phyloP scores from a whole-genome alignment of 2,329 filamentous ascomycete species.

The Mycocentrospora acerina region DNA sequence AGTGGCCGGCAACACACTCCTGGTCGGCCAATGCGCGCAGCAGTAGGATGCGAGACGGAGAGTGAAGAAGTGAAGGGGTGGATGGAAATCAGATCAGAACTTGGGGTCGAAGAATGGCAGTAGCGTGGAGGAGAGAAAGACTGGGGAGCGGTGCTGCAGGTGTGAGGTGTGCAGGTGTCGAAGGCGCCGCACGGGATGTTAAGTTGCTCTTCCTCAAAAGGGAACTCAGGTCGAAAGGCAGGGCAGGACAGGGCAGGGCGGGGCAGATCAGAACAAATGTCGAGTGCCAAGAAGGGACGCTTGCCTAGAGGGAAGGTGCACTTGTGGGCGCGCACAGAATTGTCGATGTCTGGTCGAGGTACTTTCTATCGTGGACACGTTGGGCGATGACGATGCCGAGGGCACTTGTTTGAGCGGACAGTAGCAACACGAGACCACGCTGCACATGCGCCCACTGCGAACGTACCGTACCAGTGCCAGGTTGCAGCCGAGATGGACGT shows the following conservation, averaged over 20 bases:
- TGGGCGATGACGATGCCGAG: conserved; percentile 16
- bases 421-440: conserved; percentile 29
- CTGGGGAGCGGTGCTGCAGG: conserved; percentile 9
- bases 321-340: conserved; percentile 8
- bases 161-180: conserved; percentile 8
- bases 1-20: conserved; percentile 9
- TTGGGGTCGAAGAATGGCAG: conserved; percentile 15
- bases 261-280: conserved; percentile 20
- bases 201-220: conserved; percentile 21
- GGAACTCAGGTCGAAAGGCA: conserved; percentile 24
- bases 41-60: conserved; percentile 7
- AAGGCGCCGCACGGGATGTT: conserved; percentile 13
- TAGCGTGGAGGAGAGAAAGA: conserved; percentile 15
- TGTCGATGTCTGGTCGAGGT: conserved; percentile 5
- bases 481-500: conserved; percentile 30
- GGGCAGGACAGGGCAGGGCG: too few relatives aligned
- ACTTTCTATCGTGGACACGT: conserved; percentile 9
- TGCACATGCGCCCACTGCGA: conserved; percentile 6
- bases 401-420: conserved; percentile 21
- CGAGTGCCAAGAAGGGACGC: conserved; percentile 19
- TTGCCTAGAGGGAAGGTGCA: conserved; percentile 20
- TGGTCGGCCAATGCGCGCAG: conserved; percentile 8
- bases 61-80: conserved; percentile 9
- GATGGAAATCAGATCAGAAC: neutral
- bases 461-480: neutral